Evolutionary conservation across 2,329 filamentous ascomycete species (phyloP), one percentile per base, ranked within the genome.

Genomic region (Aureobasidium sp.): DNA sequence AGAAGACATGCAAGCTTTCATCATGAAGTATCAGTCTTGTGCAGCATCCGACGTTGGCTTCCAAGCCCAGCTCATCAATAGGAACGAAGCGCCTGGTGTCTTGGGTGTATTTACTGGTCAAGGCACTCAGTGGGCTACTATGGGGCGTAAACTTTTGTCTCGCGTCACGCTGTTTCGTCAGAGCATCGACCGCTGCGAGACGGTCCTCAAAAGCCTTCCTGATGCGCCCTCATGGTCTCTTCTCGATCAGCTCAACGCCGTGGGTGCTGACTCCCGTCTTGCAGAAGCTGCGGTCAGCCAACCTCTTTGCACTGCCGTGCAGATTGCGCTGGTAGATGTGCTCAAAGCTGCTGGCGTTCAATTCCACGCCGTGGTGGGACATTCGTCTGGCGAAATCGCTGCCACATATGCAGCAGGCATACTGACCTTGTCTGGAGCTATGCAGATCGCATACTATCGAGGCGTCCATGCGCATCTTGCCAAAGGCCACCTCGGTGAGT

Each of bases 231-330:
- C 29, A 9, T 31, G 29, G 29, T 31, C 29, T 6, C 29, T 31
- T 31, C 29, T 31, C 29, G 29, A 31, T 31, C 29, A 31, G 29
- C 29, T 31, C 29, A 31, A 31, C 6, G 29, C 29, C 8, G 29
- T 31, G 8, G 29, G 29, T 31, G 8, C 29, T 31, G 37, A 39
- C 14, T 51, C 27, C 20, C n/a, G 29, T 20, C 42, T 22, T 1
- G 22, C 15, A 45, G 37, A 36, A 45, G 25, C 22, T 4, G 17
- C 17, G 45, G 5, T 37, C 39, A 11, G 7, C 0, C 82, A 85
- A 64, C 79, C 82, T 0, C 67, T 82, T 0, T 83, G 78, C 57
- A 84, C 82, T 0, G 81, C 82, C 0, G 44, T 85, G 0, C 83
- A 85, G 65, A 73, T 85, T 2, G 80, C 71, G 0, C 66, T 82